phyloP scores from a whole-genome alignment of 192 early-diverging fungal genomes.

The Coemansia erecta region DNA sequence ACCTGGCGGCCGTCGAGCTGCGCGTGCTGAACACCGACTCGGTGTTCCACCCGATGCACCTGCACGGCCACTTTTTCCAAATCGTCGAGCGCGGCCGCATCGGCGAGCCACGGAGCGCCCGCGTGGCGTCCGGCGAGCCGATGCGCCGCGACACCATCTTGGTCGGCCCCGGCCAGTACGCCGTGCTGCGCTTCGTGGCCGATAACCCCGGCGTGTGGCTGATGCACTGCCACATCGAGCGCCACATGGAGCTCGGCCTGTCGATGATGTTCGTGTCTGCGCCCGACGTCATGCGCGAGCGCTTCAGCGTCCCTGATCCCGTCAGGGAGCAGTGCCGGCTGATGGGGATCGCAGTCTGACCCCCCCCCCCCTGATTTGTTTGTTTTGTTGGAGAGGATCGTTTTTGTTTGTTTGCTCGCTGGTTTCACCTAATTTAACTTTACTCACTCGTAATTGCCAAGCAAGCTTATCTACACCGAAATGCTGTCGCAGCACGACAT shows the following conservation, averaged over 20 bases:
- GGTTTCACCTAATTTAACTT: too few species aligned
- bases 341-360: constrained; percentile 50
- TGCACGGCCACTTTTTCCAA: constrained; percentile 86
- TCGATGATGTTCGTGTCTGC: constrained; percentile 67
- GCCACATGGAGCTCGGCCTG: constrained; percentile 67
- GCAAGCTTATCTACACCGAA: too few species aligned
- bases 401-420: not conserved
- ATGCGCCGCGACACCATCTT: constrained; percentile 70
- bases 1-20: constrained; percentile 64
- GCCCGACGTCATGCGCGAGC: constrained; percentile 58
- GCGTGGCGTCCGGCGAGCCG: constrained; percentile 28
- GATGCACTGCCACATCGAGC: constrained; percentile 76
- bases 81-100: constrained; percentile 61
- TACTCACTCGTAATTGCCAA: too few species aligned
- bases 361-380: not conserved
- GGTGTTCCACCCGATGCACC: constrained; percentile 73
- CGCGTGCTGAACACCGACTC: constrained; percentile 67
- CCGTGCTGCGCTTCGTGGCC: constrained; percentile 67
- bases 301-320: constrained; percentile 48
- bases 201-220: constrained; percentile 84
- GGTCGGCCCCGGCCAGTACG: constrained; percentile 57
- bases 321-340: constrained; percentile 61
- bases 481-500: not conserved
- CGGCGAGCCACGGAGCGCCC: constrained; percentile 37
- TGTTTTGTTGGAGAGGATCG: not conserved